A percentile compares a stretch with the other conserved stretches of the same genome.
These are phyloP conservation scores for Lodderomyces oxycetoniae DNA, from an alignment of 1,139 yeast genomes.

Conservation along the genomic window DNA sequence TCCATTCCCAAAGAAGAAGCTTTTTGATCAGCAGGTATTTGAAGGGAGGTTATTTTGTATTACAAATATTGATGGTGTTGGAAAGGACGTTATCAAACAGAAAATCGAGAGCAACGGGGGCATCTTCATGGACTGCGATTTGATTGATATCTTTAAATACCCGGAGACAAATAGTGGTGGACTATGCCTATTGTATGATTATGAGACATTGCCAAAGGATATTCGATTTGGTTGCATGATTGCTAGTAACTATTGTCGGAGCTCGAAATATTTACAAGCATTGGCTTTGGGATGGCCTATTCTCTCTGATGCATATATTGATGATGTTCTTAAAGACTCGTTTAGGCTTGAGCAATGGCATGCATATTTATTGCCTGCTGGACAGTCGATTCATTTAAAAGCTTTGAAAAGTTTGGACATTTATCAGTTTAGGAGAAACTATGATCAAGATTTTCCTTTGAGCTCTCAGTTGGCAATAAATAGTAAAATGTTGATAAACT, in stretches of 20 bases:
- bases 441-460: constrained; percentile 21
- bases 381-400: constrained; percentile 43
- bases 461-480: constrained; percentile 38
- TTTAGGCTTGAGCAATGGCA: constrained; percentile 36
- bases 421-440: constrained; percentile 31
- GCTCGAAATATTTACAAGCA: constrained; percentile 76
- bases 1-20: constrained; percentile 3
- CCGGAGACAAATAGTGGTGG: neutral
- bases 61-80: constrained; percentile 35
- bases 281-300: constrained; percentile 92
- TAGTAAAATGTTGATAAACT: constrained; percentile 25
- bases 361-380: constrained; percentile 67
- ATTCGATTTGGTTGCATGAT: constrained; percentile 61
- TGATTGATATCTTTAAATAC: constrained; percentile 31
- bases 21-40: constrained; percentile 14
- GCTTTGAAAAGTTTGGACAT: constrained; percentile 41
- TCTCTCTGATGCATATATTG: constrained; percentile 54
- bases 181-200: constrained; percentile 6
- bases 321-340: constrained; percentile 41
- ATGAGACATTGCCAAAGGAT: constrained; percentile 16
- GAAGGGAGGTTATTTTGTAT: constrained; percentile 32
- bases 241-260: constrained; percentile 54
- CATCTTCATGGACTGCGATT: constrained; percentile 43
- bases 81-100: constrained; percentile 30
- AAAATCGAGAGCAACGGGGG: constrained; percentile 52